A percentile compares a stretch with the other conserved stretches of the same genome.
Conservation (phyloP, 306 rosid genomes). For the Malus domestica region ASM211411v1 NC_041795.1:34659001-34659500, state of each 20-base stretch:
- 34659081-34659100: conserved; percentile 97
- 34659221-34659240: neutral
- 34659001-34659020: no score
- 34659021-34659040: neutral
- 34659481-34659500: no score
- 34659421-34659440: no score
- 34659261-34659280: neutral
- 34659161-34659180: conserved; percentile 84
- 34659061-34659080: neutral
- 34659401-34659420: no score
- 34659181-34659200: conserved; percentile 45
- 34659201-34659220: neutral
- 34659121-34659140: conserved; percentile 52
- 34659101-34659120: conserved; percentile 86
- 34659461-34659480: no score
- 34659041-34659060: neutral
- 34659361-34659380: no score
- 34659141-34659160: conserved; percentile 73
- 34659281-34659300: conserved; percentile 32
- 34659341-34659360: conserved; percentile 32
- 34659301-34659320: conserved; percentile 92
- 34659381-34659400: no score
- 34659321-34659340: conserved; percentile 66
- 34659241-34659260: neutral
- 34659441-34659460: no score